Evolutionary conservation across 2,329 filamentous ascomycete genomes (phyloP).

Genomic region (Ophioceras dolichostomum): DNA sequence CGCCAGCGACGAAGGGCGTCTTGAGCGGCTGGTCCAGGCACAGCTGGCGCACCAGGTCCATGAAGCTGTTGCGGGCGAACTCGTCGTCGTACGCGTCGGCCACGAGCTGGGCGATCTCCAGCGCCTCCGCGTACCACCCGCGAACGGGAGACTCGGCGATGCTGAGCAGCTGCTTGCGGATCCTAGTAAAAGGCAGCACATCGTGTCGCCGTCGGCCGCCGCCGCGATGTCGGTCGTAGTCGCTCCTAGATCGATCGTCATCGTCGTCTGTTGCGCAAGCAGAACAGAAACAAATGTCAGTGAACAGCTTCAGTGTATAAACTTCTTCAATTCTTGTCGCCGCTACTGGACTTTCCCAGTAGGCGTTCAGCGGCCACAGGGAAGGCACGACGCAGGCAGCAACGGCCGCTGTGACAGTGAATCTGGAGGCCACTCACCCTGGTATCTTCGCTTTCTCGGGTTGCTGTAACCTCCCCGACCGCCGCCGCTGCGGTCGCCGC

Average conservation of each 20-base stretch:
- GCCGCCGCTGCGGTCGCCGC: constrained; percentile 21
- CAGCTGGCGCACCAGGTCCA: constrained; percentile 63
- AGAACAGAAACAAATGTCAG: no score
- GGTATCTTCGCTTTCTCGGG: constrained; percentile 62
- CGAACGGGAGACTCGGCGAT: constrained; percentile 75
- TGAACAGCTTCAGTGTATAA: no score
- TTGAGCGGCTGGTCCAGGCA: constrained; percentile 89
- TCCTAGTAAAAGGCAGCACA: constrained; percentile 47
- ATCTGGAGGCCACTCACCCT: no score
- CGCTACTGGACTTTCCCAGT: no score
- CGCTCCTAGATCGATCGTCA: constrained; percentile 38
- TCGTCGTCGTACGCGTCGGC: constrained; percentile 79
- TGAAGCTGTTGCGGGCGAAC: constrained; percentile 60
- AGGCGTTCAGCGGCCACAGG: no score
- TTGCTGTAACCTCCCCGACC: constrained; percentile 32
- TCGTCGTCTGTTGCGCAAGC: constrained; percentile 50
- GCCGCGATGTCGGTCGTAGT: constrained; percentile 55
- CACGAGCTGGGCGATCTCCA: constrained; percentile 61
- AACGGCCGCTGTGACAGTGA: no score
- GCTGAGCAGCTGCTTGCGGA: constrained; percentile 66
- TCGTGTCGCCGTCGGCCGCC: constrained; percentile 64
- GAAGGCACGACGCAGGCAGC: no score
- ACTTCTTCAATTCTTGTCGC: no score
- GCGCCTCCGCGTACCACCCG: constrained; percentile 67
- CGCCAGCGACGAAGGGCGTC: constrained; percentile 85